phyloP scores from a whole-genome alignment of 495 filamentous ascomycete species.

The Tuber microsphaerosporum region DNA sequence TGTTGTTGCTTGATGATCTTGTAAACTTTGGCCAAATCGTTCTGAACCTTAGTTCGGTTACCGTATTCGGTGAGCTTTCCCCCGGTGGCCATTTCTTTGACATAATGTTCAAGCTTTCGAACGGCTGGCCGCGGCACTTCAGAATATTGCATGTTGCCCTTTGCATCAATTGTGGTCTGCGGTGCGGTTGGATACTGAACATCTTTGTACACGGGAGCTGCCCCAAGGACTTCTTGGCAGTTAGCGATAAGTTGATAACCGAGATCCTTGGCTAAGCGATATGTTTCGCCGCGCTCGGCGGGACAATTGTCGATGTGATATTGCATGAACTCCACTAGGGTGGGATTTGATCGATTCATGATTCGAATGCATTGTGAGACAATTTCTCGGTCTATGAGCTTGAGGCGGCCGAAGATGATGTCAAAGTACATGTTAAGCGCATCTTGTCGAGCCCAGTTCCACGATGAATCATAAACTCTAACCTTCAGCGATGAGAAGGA shows the following conservation, averaged over 20 bases:
- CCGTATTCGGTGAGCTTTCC: constrained; percentile 98
- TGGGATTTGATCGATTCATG: constrained; percentile 97
- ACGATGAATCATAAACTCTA: constrained; percentile 92
- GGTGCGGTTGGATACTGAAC: constrained; percentile 87
- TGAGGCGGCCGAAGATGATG: constrained; percentile 92
- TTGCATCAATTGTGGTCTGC: constrained; percentile 77
- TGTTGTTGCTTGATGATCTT: constrained; percentile 97
- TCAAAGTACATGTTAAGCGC: constrained; percentile 98
- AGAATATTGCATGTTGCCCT: constrained; percentile 80
- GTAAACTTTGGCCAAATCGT: constrained; percentile 86
- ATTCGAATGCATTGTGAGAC: constrained; percentile 96
- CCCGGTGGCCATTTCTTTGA: constrained; percentile 96
- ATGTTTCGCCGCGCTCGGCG: constrained; percentile 92
- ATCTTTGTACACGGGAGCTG: constrained; percentile 87
- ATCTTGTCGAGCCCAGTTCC: constrained; percentile 99
- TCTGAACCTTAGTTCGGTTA: constrained; percentile 95
- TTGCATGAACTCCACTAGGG: constrained; percentile 97
- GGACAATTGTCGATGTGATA: constrained; percentile 99
- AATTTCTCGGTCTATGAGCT: constrained; percentile 92
- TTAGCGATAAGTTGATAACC: constrained; percentile 92
- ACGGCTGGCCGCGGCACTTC: constrained; percentile 80
- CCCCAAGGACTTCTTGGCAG: constrained; percentile 80
- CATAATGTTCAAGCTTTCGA: constrained; percentile 96
- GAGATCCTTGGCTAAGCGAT: constrained; percentile 92
- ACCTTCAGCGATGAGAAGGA: constrained; percentile 92